A percentile compares a stretch with the other conserved stretches of the same genome.
phyloP scores from a whole-genome alignment of 805 yeast species.

The Ogataea ramenticola region DNA sequence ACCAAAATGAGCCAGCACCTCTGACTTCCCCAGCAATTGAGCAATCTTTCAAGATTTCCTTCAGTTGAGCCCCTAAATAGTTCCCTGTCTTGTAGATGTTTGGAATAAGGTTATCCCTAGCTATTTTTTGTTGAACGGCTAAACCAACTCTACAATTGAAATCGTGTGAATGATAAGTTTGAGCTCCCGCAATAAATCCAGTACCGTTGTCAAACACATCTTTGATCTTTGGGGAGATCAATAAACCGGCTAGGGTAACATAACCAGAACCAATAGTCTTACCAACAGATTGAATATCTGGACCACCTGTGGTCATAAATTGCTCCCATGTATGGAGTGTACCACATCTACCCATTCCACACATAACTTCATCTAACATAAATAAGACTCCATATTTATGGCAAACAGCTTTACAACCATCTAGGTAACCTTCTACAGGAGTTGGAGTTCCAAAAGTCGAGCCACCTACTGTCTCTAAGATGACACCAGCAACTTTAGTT shows the following conservation, averaged over 20 bases:
- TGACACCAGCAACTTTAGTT: conserved; percentile 33
- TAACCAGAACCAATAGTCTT: conserved; percentile 44
- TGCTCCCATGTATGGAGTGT: conserved; percentile 41
- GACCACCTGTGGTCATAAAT: conserved; percentile 32
- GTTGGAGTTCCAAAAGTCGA: conserved; percentile 38
- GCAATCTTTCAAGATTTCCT: conserved; percentile 26
- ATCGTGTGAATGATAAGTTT: conserved; percentile 44
- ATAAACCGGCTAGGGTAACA: conserved; percentile 40
- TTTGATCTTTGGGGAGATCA: conserved; percentile 34
- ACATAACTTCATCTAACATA: conserved; percentile 50
- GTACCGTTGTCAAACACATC: conserved; percentile 32
- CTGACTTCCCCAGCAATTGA: conserved; percentile 50
- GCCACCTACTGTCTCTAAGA: conserved; percentile 41
- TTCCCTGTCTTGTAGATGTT: conserved; percentile 38
- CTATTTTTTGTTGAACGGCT: conserved; percentile 38
- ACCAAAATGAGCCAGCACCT: conserved; percentile 57
- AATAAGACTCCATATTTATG: conserved; percentile 44
- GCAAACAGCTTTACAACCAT: conserved; percentile 38
- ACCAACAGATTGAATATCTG: conserved; percentile 43
- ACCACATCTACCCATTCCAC: conserved; percentile 50
- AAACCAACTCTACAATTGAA: conserved; percentile 40
- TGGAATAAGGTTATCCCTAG: conserved; percentile 25
- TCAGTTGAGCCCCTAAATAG: conserved; percentile 31
- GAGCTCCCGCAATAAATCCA: conserved; percentile 36
- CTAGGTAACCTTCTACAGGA: conserved; percentile 40